Percentiles rank a stretch among this genome's conserved stretches.
phyloP scores from a whole-genome alignment of 768 basidiomycete species.

The Tulasnella sp. region DNA sequence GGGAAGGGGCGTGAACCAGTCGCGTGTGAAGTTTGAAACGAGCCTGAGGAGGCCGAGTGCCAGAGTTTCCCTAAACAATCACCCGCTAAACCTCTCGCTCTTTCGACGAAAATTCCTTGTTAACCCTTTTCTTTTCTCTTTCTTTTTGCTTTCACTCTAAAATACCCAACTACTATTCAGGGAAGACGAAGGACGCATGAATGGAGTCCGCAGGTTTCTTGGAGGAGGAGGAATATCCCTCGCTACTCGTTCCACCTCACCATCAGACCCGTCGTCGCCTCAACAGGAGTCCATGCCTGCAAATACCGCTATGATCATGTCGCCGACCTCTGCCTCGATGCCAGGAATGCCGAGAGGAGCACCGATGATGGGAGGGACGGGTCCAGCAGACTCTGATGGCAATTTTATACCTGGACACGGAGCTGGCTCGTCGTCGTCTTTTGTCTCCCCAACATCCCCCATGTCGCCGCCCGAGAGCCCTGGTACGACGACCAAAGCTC shows the following conservation, averaged over 20 bases:
- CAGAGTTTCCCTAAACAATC: neutral
- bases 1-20: neutral
- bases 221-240: conserved; percentile 12
- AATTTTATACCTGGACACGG: neutral
- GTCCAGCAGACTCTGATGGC: neutral
- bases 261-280: neutral
- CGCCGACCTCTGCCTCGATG: neutral
- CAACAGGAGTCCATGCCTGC: neutral
- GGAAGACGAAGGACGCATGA: conserved; percentile 7
- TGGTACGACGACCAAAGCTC: conserved; percentile 12
- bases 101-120: neutral
- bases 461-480: conserved; percentile 11
- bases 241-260: conserved; percentile 8
- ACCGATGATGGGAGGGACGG: neutral
- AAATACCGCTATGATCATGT: conserved; percentile 1
- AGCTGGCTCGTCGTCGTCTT: neutral
- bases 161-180: conserved; percentile 1
- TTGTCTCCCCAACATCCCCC: neutral
- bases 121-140: neutral
- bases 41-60: neutral
- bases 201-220: conserved; percentile 14
- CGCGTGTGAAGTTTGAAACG: neutral
- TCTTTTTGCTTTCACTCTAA: neutral
- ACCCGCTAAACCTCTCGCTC: neutral
- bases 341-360: neutral